Evolutionary conservation across 192 early-diverging fungal species (phyloP).

Genomic region (Coemansia javaensis): DNA sequence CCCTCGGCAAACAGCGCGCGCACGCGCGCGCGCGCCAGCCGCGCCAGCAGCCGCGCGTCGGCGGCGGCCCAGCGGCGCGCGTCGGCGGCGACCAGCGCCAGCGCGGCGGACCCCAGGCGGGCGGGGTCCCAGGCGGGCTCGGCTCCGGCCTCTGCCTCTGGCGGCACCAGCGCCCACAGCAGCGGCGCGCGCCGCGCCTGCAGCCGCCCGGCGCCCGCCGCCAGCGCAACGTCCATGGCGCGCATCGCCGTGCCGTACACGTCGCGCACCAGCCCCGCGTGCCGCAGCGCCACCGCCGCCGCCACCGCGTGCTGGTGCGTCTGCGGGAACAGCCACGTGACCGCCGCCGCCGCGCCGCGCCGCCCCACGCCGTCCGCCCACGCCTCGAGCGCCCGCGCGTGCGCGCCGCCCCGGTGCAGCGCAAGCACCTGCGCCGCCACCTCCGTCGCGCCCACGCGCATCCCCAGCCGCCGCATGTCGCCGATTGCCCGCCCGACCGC

Average conservation of each 20-base stretch:
- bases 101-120: slow-evolving; percentile 21
- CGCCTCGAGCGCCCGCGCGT: slow-evolving; percentile 8
- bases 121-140: slow-evolving; percentile 27
- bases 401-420: slow-evolving; percentile 1
- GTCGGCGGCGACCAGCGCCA: slow-evolving; percentile 11
- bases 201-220: background rate
- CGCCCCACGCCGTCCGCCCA: slow-evolving; percentile 13
- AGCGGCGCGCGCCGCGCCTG: slow-evolving; percentile 3
- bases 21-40: slow-evolving; percentile 15
- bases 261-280: slow-evolving; percentile 8
- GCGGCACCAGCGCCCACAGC: slow-evolving; percentile 13
- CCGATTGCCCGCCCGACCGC: slow-evolving; percentile 14
- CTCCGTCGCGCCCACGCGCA: slow-evolving; percentile 41
- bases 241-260: slow-evolving; percentile 15
- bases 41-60: background rate
- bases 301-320: slow-evolving; percentile 26
- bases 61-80: background rate
- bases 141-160: background rate
- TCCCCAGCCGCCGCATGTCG: slow-evolving; percentile 22
- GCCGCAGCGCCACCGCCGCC: slow-evolving; percentile 25
- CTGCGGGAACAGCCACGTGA: slow-evolving; percentile 22
- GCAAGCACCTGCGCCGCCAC: slow-evolving; percentile 16
- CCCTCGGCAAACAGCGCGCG: slow-evolving; percentile 32
- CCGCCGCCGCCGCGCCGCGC: background rate
- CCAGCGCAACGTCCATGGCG: slow-evolving; percentile 1